Conservation (phyloP, 164 flowering plant species). For the Taxillus chinensis region DNA sequence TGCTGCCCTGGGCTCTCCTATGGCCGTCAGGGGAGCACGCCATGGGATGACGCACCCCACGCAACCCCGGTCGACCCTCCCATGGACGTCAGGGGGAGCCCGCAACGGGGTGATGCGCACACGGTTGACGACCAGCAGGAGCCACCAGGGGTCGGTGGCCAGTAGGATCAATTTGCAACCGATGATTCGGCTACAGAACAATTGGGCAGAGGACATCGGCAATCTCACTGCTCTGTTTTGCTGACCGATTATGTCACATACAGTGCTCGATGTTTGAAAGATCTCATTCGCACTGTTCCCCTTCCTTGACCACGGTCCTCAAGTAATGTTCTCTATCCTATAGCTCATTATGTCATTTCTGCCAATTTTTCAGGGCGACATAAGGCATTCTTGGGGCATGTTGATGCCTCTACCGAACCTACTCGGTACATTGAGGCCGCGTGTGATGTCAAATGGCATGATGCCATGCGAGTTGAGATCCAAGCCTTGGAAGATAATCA, state of each 20-base stretch:
- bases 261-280: neutral
- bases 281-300: neutral
- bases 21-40: neutral
- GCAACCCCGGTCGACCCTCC: too few species aligned
- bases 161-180: too few species aligned
- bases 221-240: too few species aligned
- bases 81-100: too few species aligned
- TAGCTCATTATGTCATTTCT: neutral
- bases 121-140: too few species aligned
- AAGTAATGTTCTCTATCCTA: conserved; percentile 3
- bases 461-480: conserved; percentile 2
- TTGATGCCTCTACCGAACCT: neutral
- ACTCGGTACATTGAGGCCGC: neutral
- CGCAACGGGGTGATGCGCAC: too few species aligned
- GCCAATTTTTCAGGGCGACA: neutral
- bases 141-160: too few species aligned
- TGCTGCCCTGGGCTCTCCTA: neutral
- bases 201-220: too few species aligned
- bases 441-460: neutral
- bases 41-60: too few species aligned
- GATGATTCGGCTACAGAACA: too few species aligned
- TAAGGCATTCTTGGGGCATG: neutral
- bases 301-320: neutral
- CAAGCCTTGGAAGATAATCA: neutral
- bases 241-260: neutral